Percentiles rank a stretch among this genome's conserved stretches.
phyloP scores from a whole-genome alignment of 2,329 filamentous ascomycete species.

The Beauveria medogensis region DNA sequence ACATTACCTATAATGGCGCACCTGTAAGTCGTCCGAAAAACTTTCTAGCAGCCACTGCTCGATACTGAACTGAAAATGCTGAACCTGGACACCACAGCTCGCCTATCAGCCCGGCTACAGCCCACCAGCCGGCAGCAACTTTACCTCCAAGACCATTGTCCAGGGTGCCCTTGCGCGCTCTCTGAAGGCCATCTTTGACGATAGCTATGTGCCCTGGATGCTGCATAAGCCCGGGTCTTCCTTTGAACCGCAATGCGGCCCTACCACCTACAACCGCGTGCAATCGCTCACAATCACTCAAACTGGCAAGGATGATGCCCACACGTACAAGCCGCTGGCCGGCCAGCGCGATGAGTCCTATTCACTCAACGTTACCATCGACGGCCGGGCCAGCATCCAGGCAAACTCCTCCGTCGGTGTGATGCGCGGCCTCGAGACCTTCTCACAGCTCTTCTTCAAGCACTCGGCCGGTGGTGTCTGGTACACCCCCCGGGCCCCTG shows the following conservation, averaged over 20 bases:
- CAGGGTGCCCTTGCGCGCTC: constrained; percentile 51
- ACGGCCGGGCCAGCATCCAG: constrained; percentile 53
- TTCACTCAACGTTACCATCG: constrained; percentile 48
- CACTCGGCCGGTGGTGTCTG: constrained; percentile 43
- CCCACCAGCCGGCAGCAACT: constrained; percentile 28
- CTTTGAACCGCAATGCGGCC: constrained; percentile 50
- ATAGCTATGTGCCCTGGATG: constrained; percentile 72
- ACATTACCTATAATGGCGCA: constrained; percentile 51
- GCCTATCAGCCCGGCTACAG: constrained; percentile 38
- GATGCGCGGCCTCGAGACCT: constrained; percentile 65
- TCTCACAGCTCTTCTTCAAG: constrained; percentile 71
- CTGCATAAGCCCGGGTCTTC: constrained; percentile 55
- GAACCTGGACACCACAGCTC: constrained; percentile 30
- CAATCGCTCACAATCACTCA: constrained; percentile 55
- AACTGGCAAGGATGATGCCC: constrained; percentile 42
- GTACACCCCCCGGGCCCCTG: constrained; percentile 66
- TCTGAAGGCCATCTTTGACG: constrained; percentile 54
- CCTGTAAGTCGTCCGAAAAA: constrained; percentile 39
- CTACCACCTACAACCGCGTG: constrained; percentile 40
- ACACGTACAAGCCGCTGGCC: constrained; percentile 51
- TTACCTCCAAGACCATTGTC: constrained; percentile 46
- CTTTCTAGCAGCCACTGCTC: background rate
- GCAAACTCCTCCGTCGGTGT: constrained; percentile 62
- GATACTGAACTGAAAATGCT: background rate
- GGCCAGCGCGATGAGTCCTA: constrained; percentile 71